Evolutionary conservation across 73 alveolate genomes (phyloP), one percentile per base, ranked within the genome.

Genomic region (Stentor roeselii): DNA sequence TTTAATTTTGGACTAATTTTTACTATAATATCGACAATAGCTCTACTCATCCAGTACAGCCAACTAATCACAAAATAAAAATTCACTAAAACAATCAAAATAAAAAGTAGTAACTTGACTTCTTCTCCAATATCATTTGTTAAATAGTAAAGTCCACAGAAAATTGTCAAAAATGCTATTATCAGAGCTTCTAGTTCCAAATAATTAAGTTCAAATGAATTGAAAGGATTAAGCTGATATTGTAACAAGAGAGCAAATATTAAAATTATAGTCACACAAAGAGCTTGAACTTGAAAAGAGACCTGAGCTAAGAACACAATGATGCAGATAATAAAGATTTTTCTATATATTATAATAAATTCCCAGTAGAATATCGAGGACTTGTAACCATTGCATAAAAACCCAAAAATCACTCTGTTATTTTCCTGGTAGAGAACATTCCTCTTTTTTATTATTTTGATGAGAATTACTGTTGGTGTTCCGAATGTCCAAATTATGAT

Each of bases 101-200:
- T 58, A 58, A 58, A 58, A 58, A 58, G 27, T 58, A 58, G 74
- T 31, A 58, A 21, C 27, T 58, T 31, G 27, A 31, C 27, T 1
- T 21, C 15, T 58, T 58, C 35, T 21, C 27, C 74, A 58, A 58
- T n/a, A 58, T n/a, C 15, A n/a, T 58, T 31, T 21, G 74, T 21
- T 67, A 67, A 35, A 2, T 32, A 90, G 87, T 86, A 90, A 15
- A 90, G 76, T 2, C 93, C 95, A 60, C 95, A 90, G 76, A 87
- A 90, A 39, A 90, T 90, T 3, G 95, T 90, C 27, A 87, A 50
- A 6, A 78, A 59, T 3, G 91, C 76, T 3, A 88, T 14, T 67
- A 31, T 30, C n/a, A 67, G n/a, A 67, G 59, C 11, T 1, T 14
- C 2, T 1, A 1, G 11, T 35, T 67, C 82, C n/a, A 30, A 31